A percentile compares a stretch with the other conserved stretches of the same genome.
These are phyloP conservation scores for Lachnellula cervina DNA, from an alignment of 2,329 filamentous ascomycete genomes.

Conservation along the genomic window DNA sequence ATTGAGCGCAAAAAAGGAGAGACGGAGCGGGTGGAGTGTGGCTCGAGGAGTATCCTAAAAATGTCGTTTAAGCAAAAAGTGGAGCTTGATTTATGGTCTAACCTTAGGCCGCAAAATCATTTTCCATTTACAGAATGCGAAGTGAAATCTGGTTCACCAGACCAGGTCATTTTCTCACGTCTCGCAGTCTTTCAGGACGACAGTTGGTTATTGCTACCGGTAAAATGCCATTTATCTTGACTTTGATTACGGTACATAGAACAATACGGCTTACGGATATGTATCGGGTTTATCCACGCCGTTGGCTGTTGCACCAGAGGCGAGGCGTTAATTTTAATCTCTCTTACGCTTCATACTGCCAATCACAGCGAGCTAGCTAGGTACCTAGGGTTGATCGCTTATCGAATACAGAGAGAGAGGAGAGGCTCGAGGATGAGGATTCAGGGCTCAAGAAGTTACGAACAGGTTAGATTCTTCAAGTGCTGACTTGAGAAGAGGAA, in stretches of 20 bases:
- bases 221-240: not conserved
- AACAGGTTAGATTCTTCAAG: no score
- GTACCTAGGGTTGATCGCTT: not conserved
- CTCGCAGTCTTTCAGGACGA: not conserved
- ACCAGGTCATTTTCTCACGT: no score
- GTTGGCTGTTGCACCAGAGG: not conserved
- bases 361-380: not conserved
- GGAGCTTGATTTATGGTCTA: not conserved
- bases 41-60: no score
- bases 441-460: not conserved
- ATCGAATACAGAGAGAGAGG: not conserved
- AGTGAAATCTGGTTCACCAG: no score
- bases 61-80: no score
- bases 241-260: not conserved
- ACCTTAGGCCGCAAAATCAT: not conserved
- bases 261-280: not conserved
- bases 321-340: constrained; percentile 12
- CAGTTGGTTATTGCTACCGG: not conserved
- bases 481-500: no score
- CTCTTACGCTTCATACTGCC: not conserved
- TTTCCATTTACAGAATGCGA: not conserved
- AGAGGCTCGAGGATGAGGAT: not conserved
- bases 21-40: no score
- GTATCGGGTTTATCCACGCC: not conserved
- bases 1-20: not conserved